Evolutionary conservation across 2,329 filamentous ascomycete genomes (phyloP).

Genomic region (Graphiopsis chlorocephala): DNA sequence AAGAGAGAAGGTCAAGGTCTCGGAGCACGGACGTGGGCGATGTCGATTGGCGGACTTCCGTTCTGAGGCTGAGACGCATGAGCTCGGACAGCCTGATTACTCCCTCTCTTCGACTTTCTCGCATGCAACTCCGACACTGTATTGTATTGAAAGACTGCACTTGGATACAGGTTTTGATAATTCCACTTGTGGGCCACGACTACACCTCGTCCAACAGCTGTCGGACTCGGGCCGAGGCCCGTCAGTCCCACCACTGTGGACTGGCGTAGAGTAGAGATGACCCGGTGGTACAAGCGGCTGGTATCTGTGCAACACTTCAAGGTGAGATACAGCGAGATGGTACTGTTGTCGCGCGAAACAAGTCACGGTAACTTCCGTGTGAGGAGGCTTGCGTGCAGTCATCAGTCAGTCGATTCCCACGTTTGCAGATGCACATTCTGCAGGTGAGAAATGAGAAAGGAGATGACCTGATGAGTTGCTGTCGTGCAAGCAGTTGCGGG

Average conservation of each 20-base stretch:
- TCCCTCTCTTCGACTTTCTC: background rate
- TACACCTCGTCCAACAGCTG: no score
- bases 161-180: background rate
- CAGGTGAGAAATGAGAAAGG: background rate
- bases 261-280: background rate
- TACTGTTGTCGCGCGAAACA: background rate
- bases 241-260: background rate
- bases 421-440: background rate
- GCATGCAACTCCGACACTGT: background rate
- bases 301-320: constrained; percentile 3
- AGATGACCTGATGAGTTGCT: background rate
- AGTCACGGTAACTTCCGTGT: background rate
- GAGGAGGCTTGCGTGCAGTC: background rate
- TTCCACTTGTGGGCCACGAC: background rate
- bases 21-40: background rate
- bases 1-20: background rate
- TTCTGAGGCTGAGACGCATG: constrained; percentile 6
- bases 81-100: background rate
- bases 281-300: constrained; percentile 6
- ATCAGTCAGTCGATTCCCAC: background rate
- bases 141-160: background rate
- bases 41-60: background rate
- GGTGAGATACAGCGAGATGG: background rate
- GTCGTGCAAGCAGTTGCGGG: background rate
- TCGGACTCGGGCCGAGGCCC: background rate